These are phyloP conservation scores for Selaginella moellendorffii DNA, from an alignment of 75 land plant species.

Conservation along the genomic window DNA sequence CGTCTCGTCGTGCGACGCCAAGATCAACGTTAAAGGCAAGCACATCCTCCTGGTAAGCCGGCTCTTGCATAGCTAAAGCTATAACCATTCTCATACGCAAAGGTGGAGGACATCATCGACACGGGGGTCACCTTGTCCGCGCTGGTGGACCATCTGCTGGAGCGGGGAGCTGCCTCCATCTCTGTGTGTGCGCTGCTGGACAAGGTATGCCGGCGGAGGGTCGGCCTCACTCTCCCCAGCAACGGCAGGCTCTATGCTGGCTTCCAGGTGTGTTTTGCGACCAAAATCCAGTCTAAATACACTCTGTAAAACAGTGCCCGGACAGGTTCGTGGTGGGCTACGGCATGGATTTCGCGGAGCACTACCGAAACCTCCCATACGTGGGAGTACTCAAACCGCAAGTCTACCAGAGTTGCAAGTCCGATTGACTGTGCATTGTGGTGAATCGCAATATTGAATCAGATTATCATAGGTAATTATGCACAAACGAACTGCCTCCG, in stretches of 20 bases:
- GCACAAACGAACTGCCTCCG: background rate
- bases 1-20: constrained; percentile 33
- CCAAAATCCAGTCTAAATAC: no score
- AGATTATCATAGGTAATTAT: background rate
- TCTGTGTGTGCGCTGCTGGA: constrained; percentile 77
- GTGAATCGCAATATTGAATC: background rate
- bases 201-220: constrained; percentile 46
- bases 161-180: constrained; percentile 58
- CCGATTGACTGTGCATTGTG: no score
- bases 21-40: constrained; percentile 48
- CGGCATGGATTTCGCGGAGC: constrained; percentile 83
- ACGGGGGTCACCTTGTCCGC: constrained; percentile 56
- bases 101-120: constrained; percentile 90
- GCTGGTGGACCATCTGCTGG: constrained; percentile 38
- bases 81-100: background rate
- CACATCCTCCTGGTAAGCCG: constrained; percentile 55
- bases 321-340: constrained; percentile 80
- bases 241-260: constrained; percentile 53
- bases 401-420: no score
- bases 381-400: constrained; percentile 74
- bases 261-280: constrained; percentile 41
- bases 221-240: constrained; percentile 40
- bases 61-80: background rate
- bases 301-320: no score
- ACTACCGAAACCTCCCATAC: constrained; percentile 67